Conservation (phyloP, 805 yeast species). For the Wickerhamiella shivajii region DNA sequence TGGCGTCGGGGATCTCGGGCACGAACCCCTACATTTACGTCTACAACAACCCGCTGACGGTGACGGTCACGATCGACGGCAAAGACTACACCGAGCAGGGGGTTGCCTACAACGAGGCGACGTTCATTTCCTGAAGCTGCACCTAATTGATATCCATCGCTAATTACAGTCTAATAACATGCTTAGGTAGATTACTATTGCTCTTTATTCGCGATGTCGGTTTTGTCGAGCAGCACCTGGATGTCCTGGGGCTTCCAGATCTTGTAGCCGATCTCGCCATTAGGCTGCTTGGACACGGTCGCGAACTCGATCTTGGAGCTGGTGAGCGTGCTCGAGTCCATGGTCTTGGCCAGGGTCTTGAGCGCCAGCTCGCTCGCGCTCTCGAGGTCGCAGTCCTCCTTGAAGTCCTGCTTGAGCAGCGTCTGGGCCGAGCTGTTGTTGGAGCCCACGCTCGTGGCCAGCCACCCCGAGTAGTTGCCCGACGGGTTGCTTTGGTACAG, state of each 20-base stretch:
- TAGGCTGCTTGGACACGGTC: constrained; percentile 40
- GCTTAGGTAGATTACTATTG: constrained; percentile 12
- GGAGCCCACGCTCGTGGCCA: constrained; percentile 93
- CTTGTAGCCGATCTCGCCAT: constrained; percentile 44
- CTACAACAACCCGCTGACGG: constrained; percentile 50
- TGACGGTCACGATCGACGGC: constrained; percentile 31
- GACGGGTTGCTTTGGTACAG: constrained; percentile 92
- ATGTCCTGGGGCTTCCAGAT: constrained; percentile 74
- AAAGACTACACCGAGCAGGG: constrained; percentile 39
- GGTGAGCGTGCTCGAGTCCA: constrained; percentile 73
- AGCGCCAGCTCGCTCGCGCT: constrained; percentile 81
- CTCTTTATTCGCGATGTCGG: constrained; percentile 47
- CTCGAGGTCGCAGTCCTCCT: constrained; percentile 48
- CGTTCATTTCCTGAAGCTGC: constrained; percentile 41
- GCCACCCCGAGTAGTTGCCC: constrained; percentile 97
- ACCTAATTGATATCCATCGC: background rate
- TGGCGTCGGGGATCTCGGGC: constrained; percentile 90
- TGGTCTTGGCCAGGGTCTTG: constrained; percentile 84
- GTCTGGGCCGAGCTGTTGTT: constrained; percentile 95
- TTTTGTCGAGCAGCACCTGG: constrained; percentile 52
- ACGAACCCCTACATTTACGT: constrained; percentile 95
- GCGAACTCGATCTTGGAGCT: constrained; percentile 89
- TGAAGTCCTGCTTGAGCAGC: constrained; percentile 84
- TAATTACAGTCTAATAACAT: too few species aligned
- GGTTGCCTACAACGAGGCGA: constrained; percentile 60